phyloP scores from a whole-genome alignment of 139 green algal genomes.

The Tetradesmus obliquus region DNA sequence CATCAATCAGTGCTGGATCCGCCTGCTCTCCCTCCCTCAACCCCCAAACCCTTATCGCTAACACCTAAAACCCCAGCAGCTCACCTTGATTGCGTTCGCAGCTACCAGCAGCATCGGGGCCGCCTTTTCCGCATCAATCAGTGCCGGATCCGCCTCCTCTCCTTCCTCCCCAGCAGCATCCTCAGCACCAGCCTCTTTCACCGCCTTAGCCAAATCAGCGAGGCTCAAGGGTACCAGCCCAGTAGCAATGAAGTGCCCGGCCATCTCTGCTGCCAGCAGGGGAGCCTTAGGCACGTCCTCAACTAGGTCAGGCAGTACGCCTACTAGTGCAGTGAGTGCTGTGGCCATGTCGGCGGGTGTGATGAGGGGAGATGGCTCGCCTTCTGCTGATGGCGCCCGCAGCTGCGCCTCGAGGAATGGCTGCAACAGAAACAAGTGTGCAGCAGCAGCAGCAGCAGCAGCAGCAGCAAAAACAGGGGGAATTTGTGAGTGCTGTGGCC shows the following conservation, averaged over 20 bases:
- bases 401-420: conserved; percentile 22
- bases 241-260: conserved; percentile 23
- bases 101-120: conserved; percentile 21
- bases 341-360: conserved; percentile 17
- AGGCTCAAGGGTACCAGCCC: conserved; percentile 4
- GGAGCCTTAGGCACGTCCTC: conserved; percentile 58
- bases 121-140: conserved; percentile 33
- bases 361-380: background rate
- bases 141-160: conserved; percentile 30
- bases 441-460: background rate
- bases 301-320: conserved; percentile 24
- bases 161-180: background rate
- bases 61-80: too few species aligned
- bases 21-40: conserved; percentile 9
- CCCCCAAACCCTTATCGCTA: too few species aligned
- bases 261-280: background rate
- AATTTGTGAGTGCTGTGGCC: background rate
- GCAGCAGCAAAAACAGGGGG: background rate
- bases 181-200: conserved; percentile 21
- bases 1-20: conserved; percentile 43
- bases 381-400: background rate
- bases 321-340: conserved; percentile 20
- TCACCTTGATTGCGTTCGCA: conserved; percentile 41
- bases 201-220: conserved; percentile 9
- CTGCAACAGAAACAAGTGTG: background rate